Percentiles rank a stretch among this genome's conserved stretches.
These are phyloP conservation scores for Mrakia blollopis DNA, from an alignment of 768 basidiomycete species.

Conservation along the genomic window DNA sequence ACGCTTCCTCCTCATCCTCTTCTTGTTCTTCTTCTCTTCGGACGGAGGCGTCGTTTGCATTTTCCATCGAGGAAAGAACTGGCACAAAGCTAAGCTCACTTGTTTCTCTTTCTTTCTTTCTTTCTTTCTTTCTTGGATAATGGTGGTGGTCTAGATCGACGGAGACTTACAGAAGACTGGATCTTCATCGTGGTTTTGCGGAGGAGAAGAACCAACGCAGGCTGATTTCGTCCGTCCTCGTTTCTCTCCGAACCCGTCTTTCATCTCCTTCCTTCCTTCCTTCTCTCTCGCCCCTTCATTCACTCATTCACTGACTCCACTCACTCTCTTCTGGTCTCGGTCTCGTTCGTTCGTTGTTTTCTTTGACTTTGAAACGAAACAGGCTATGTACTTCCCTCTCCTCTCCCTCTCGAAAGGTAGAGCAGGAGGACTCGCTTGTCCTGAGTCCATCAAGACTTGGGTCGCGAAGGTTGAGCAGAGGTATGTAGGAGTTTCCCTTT, in stretches of 20 bases:
- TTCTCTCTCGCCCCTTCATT: neutral
- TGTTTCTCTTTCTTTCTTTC: too few relatives aligned
- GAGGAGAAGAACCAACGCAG: constrained; percentile 18
- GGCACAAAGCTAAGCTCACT: too few relatives aligned
- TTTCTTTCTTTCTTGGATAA: too few relatives aligned
- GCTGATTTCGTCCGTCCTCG: constrained; percentile 28
- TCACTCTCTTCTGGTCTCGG: too few relatives aligned
- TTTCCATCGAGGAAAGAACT: neutral
- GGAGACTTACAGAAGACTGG: constrained; percentile 13
- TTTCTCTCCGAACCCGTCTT: constrained; percentile 1
- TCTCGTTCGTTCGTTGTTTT: too few relatives aligned
- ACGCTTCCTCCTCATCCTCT: too few relatives aligned
- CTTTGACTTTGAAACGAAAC: neutral
- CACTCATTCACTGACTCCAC: too few relatives aligned
- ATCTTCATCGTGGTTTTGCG: constrained; percentile 19
- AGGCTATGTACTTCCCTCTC: constrained; percentile 26
- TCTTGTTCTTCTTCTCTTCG: neutral
- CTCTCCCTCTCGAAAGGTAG: constrained; percentile 14
- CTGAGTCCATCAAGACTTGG: constrained; percentile 17
- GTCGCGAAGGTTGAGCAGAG: constrained; percentile 12
- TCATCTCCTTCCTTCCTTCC: neutral
- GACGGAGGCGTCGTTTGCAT: neutral
- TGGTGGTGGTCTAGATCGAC: constrained; percentile 15
- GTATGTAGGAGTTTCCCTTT: too few relatives aligned
- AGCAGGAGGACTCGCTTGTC: constrained; percentile 13